Evolutionary conservation across 331 rosid genomes (phyloP), one percentile per base, ranked within the genome.

Genomic region (Acacia concinna): DNA sequence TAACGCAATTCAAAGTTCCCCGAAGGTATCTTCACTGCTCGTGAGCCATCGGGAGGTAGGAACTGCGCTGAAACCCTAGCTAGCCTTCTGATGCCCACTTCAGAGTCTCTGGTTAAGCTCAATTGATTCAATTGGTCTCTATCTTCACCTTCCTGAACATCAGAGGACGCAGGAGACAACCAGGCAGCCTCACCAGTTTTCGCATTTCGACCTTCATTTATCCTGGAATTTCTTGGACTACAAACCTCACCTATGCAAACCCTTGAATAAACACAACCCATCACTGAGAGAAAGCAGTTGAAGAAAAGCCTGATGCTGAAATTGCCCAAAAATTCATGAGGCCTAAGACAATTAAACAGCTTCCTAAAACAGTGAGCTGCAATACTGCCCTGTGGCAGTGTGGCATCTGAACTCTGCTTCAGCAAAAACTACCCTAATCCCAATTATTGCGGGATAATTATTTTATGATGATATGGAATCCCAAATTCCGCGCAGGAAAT

Each of bases 61-160:
- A 96, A 96, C 90, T 96, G 99, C 0, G 97, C 79, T 0, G 99
- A 96, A 86, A 96, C 97, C 97, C 99, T 88, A 38, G 97, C 87
- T 6, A 96, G 90, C 84, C 98, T 84, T 17, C 93, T 81, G 76
- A 96, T 91, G 52, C 97, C 97, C 0, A 73, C 82, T 81, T 96
- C 99, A 2, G 98, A 75, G 79, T 96, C 99, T 49, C 92, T 35
- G 31, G 76, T 85, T 37, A 81, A 13, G 83, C 82, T 79, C 27
- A 78, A 52, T 23, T 84, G 92, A 60, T 90, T 89, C 62, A 88
- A 74, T 0, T 82, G 86, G 84, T 93, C 92, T 12, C 86, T 10
- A 57, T 63, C 73, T 49, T 87, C 98, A 9, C 75, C 90, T 8
- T 84, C 89, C 47, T 78, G 88, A 3, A 74, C 78, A 25, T 69